phyloP scores from a whole-genome alignment of 2,329 filamentous ascomycete genomes.

The Exophiala xenobiotica region DNA sequence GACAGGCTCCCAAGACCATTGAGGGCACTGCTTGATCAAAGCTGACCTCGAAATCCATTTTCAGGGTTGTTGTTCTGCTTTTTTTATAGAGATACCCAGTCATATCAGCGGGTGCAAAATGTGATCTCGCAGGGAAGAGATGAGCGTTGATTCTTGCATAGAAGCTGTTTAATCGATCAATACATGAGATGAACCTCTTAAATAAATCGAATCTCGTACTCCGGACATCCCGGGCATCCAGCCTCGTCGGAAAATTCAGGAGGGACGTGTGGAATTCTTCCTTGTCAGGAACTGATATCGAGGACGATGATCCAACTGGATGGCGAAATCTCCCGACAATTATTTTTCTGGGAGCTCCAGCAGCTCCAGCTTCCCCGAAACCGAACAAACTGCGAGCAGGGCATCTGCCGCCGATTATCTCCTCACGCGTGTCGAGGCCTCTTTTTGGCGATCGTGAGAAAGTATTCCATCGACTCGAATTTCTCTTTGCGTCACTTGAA shows the following conservation, averaged over 20 bases:
- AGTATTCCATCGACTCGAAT: neutral
- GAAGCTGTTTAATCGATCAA: neutral
- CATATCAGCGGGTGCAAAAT: constrained; percentile 7
- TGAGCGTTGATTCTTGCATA: constrained; percentile 1
- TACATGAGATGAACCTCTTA: neutral
- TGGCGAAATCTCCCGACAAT: constrained; percentile 9
- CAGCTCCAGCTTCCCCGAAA: constrained; percentile 3
- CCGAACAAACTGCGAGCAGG: constrained; percentile 1
- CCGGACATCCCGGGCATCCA: no score
- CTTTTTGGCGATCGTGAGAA: neutral
- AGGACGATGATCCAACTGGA: no score
- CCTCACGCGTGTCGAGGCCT: neutral
- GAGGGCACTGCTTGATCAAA: constrained; percentile 28
- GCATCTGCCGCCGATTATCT: neutral
- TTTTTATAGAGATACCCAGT: constrained; percentile 25
- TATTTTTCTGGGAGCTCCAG: constrained; percentile 3
- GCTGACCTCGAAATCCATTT: no score
- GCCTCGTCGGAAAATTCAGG: constrained; percentile 8
- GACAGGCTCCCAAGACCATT: constrained; percentile 30
- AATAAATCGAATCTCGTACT: no score
- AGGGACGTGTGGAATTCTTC: neutral
- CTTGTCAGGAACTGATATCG: neutral
- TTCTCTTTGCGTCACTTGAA: neutral
- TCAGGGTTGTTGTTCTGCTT: constrained; percentile 7
- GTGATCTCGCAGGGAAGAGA: neutral